phyloP scores from a whole-genome alignment of 1,139 yeast genomes.

The Geotrichum restrictum region DNA sequence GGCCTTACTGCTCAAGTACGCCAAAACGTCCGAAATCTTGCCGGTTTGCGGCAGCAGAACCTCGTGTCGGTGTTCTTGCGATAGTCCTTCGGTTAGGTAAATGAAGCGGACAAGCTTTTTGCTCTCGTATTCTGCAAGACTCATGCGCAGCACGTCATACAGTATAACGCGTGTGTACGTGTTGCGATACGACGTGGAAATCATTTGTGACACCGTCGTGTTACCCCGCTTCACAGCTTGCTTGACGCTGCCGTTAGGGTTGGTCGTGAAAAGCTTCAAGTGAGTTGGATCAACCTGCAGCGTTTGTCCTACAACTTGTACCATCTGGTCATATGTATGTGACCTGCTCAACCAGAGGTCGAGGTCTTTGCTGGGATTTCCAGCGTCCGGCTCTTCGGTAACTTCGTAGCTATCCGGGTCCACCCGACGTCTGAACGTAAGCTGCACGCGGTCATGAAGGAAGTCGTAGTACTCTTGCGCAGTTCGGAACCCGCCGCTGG shows the following conservation, averaged over 20 bases:
- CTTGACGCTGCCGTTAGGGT: conserved; percentile 39
- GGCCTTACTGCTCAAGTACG: conserved; percentile 54
- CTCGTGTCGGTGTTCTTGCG: conserved; percentile 58
- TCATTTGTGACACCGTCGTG: conserved; percentile 42
- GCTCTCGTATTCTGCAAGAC: conserved; percentile 72
- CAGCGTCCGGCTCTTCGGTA: conserved; percentile 43
- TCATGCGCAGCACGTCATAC: conserved; percentile 72
- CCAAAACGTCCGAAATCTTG: conserved; percentile 55
- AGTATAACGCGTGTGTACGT: conserved; percentile 29
- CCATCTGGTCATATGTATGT: conserved; percentile 56
- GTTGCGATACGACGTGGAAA: conserved; percentile 41
- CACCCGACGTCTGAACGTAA: conserved; percentile 50
- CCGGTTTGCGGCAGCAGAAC: conserved; percentile 58
- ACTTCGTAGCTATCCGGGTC: conserved; percentile 32
- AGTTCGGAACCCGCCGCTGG: conserved; percentile 32
- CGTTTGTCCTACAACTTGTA: conserved; percentile 53
- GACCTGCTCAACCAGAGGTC: conserved; percentile 69
- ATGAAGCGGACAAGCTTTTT: conserved; percentile 54
- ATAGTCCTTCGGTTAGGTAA: conserved; percentile 38
- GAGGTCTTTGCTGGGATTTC: conserved; percentile 42
- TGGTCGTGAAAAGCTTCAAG: conserved; percentile 53
- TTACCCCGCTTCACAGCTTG: conserved; percentile 33
- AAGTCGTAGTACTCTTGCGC: conserved; percentile 58
- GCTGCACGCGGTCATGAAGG: conserved; percentile 61
- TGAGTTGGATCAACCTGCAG: conserved; percentile 57